These are phyloP conservation scores for Polysphondylium violaceum DNA, from an alignment of 78 protist species.

Conservation along the genomic window DNA sequence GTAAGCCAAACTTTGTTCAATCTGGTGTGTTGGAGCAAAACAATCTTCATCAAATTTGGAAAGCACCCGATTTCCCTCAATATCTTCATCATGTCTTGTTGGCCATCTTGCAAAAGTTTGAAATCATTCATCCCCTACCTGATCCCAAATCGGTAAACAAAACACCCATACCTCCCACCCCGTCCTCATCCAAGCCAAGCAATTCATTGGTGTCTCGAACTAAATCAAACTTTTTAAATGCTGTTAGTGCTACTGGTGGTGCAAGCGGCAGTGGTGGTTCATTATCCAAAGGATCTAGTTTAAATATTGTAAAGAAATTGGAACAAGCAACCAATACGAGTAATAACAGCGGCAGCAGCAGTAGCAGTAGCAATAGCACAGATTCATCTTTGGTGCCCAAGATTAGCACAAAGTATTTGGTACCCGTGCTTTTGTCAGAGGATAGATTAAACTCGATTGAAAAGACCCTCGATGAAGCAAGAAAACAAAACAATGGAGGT, in stretches of 20 bases:
- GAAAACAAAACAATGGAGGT: neutral
- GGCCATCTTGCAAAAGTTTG: slow-evolving; percentile 77
- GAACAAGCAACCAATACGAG: neutral
- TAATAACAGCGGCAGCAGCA: neutral
- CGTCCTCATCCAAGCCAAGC: neutral
- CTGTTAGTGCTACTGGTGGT: neutral
- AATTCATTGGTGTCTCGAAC: neutral
- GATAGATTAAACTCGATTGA: slow-evolving; percentile 50
- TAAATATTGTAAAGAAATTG: slow-evolving; percentile 4
- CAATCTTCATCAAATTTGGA: slow-evolving; percentile 80
- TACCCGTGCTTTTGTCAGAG: slow-evolving; percentile 43
- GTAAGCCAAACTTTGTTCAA: slow-evolving; percentile 77
- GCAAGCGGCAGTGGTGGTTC: slow-evolving; percentile 33
- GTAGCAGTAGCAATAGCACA: neutral
- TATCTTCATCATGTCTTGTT: slow-evolving; percentile 67
- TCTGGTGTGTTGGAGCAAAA: slow-evolving; percentile 66
- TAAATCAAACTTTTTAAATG: neutral
- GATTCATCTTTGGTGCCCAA: slow-evolving; percentile 28
- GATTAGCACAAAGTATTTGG: slow-evolving; percentile 27
- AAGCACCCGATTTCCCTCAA: slow-evolving; percentile 80
- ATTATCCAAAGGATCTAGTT: slow-evolving; percentile 32
- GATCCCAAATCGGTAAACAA: slow-evolving; percentile 1
- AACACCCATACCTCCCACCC: neutral
- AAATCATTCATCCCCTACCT: slow-evolving; percentile 67
- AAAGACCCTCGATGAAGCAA: neutral